Evolutionary conservation across 2,329 filamentous ascomycete species (phyloP), one percentile per base, ranked within the genome.

Genomic region (Incumbomyces lentus): DNA sequence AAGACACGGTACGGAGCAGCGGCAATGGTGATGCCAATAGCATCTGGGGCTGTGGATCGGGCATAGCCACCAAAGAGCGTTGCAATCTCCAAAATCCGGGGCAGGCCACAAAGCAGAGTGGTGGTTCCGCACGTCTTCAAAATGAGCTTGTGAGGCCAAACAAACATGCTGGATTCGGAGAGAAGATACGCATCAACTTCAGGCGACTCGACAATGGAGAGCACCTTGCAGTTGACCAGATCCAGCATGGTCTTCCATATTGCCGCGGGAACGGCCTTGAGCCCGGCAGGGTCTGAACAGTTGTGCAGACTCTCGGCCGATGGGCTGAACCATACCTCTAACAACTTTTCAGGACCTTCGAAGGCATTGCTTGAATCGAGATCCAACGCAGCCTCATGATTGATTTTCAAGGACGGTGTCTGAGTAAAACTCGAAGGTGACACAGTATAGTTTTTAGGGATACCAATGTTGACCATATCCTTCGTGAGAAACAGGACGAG

Each of bases 151-250:
- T 98, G 92, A n/a, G 89, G 88, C 67, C 95, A 98, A 58, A 98
- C 87, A 64, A 98, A 98, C 89, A 98, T 95, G 84, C 92, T 96
- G 34, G 92, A 96, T 70, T 98, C 92, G 53, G 92, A 98, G 47
- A 98, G 76, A 6, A 98, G 79, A 64, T 98, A 98, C 55, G 92
- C 90, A 62, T 98, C 92, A 58, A 96, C 84, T 62, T 90, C 82
- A 53, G 95, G 88, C 18, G 90, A 95, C 63, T 90, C 82, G 53
- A 98, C 79, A 52, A 95, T 84, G 3, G 92, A 98, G 47, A 98
- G 75, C 46, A 98, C 88, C 71, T 98, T 92, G 81, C 92, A 98
- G 65, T 95, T 94, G 68, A 98, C 92, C 62, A 95, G 76, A 64
- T 98, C 92, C 49, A 98, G 78, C 92, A 98, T 95, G 49, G 81